phyloP scores from a whole-genome alignment of 2,329 filamentous ascomycete genomes.

The Claviceps sp. region DNA sequence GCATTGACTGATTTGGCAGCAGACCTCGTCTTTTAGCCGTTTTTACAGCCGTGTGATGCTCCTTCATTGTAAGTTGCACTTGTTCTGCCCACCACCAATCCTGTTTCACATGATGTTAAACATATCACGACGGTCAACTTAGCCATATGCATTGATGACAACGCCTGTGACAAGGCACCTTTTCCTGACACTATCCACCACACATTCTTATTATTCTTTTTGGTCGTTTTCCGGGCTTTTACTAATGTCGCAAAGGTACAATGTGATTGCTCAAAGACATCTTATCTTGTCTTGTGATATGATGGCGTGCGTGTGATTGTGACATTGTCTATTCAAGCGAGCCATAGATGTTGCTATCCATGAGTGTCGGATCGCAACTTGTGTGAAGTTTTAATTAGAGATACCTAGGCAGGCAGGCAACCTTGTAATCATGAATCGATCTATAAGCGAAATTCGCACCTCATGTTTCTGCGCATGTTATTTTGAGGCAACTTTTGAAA shows the following conservation, averaged over 20 bases:
- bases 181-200: slow-evolving; percentile 13
- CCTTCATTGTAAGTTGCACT: slow-evolving; percentile 14
- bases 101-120: slow-evolving; percentile 26
- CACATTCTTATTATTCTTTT: not conserved
- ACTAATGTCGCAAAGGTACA: slow-evolving; percentile 3
- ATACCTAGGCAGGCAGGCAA: too few species aligned
- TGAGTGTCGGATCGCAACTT: too few species aligned
- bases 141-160: slow-evolving; percentile 34
- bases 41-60: not conserved
- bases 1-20: not conserved
- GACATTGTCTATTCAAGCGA: too few species aligned
- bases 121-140: slow-evolving; percentile 36
- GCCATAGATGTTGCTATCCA: too few species aligned
- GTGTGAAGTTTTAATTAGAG: too few species aligned
- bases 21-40: not conserved
- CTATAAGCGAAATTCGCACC: too few species aligned
- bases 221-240: not conserved
- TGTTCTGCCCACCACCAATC: not conserved
- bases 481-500: too few species aligned
- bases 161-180: slow-evolving; percentile 32
- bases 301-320: not conserved
- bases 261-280: not conserved
- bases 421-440: too few species aligned
- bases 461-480: too few species aligned
- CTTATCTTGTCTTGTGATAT: not conserved